A percentile compares a stretch with the other conserved stretches of the same genome.
phyloP scores from a whole-genome alignment of 1,139 yeast species.

The Kodamaea plutei region DNA sequence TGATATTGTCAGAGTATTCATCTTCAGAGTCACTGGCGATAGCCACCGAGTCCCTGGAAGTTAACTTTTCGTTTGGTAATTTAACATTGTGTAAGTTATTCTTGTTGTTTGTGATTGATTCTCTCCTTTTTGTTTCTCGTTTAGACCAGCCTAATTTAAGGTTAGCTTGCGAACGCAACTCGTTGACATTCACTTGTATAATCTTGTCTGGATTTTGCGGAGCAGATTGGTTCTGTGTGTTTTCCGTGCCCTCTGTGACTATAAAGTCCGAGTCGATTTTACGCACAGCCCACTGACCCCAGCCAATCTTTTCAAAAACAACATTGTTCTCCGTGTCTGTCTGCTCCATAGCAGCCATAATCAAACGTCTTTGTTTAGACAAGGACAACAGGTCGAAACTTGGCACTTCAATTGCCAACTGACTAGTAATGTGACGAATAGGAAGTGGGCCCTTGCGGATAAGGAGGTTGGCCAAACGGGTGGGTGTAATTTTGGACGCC shows the following conservation, averaged over 20 bases:
- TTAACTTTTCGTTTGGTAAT: slow-evolving; percentile 35
- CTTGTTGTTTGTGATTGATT: slow-evolving; percentile 49
- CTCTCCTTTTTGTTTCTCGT: slow-evolving; percentile 39
- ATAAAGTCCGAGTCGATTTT: slow-evolving; percentile 49
- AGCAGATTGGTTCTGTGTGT: background rate
- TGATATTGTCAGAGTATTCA: slow-evolving; percentile 23
- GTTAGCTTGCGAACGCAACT: slow-evolving; percentile 37
- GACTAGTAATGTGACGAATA: slow-evolving; percentile 82
- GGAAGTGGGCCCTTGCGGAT: slow-evolving; percentile 82
- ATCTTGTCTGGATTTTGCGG: slow-evolving; percentile 5
- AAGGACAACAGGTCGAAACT: slow-evolving; percentile 77
- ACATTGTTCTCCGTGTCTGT: slow-evolving; percentile 55
- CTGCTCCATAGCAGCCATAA: slow-evolving; percentile 82
- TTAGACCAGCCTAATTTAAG: slow-evolving; percentile 45
- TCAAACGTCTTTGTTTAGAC: slow-evolving; percentile 84
- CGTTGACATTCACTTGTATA: slow-evolving; percentile 26
- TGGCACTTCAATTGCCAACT: slow-evolving; percentile 68
- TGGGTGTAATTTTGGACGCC: slow-evolving; percentile 81
- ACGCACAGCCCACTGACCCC: slow-evolving; percentile 97
- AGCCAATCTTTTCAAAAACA: slow-evolving; percentile 88
- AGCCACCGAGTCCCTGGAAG: slow-evolving; percentile 20
- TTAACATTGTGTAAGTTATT: slow-evolving; percentile 44
- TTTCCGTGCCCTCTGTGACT: slow-evolving; percentile 38
- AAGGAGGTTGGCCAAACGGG: slow-evolving; percentile 66
- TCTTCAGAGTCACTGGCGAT: slow-evolving; percentile 45